Conservation (phyloP, 805 yeast genomes). For the Teunomyces lycoperdinae region DNA sequence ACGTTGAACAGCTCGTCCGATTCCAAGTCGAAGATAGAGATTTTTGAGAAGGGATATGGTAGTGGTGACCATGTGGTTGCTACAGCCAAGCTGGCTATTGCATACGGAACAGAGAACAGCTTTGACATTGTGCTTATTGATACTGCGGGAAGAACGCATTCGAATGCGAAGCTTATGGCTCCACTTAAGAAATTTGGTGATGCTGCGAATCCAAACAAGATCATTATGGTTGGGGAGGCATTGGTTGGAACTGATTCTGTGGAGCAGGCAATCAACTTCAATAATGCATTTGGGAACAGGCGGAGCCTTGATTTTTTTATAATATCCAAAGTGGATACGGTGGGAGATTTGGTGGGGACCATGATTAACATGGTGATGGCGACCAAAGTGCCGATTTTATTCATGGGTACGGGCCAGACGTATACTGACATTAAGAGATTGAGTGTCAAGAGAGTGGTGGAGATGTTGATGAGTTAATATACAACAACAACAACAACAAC, state of each 20-base stretch:
- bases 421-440: constrained; percentile 90
- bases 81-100: constrained; percentile 88
- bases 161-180: constrained; percentile 92
- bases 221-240: constrained; percentile 98
- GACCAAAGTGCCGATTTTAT: constrained; percentile 90
- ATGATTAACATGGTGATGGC: constrained; percentile 98
- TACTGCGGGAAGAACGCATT: constrained; percentile 97
- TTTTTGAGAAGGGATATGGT: constrained; percentile 94
- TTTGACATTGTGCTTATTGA: constrained; percentile 90
- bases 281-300: constrained; percentile 84
- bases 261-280: constrained; percentile 89
- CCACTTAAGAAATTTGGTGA: constrained; percentile 93
- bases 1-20: constrained; percentile 55
- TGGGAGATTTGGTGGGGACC: constrained; percentile 93
- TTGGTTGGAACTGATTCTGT: constrained; percentile 97
- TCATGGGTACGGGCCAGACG: constrained; percentile 96
- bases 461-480: constrained; percentile 64
- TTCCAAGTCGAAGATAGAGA: constrained; percentile 52
- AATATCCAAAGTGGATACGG: constrained; percentile 94
- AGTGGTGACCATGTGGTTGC: constrained; percentile 93
- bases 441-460: constrained; percentile 90
- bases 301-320: constrained; percentile 86
- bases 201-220: constrained; percentile 92
- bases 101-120: constrained; percentile 62
- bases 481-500: too few species aligned